A percentile compares a stretch with the other conserved stretches of the same genome.
These are phyloP conservation scores for Batkoa obscura DNA, from an alignment of 371 early-diverging fungal species.

Conservation along the genomic window DNA sequence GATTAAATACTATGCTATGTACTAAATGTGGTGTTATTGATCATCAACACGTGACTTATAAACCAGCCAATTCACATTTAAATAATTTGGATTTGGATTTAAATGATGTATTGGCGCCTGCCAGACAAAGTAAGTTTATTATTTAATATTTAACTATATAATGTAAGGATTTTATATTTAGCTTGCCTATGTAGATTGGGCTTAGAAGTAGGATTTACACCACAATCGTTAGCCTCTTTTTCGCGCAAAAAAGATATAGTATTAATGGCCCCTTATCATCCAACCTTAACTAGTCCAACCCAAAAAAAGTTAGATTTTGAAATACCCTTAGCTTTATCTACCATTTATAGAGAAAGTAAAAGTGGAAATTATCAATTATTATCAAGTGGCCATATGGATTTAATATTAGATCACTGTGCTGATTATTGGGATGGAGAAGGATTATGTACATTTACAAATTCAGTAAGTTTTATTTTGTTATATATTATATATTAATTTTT, in stretches of 20 bases:
- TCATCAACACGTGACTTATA: slow-evolving; percentile 15
- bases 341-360: slow-evolving; percentile 10
- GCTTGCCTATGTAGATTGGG: slow-evolving; percentile 68
- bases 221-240: slow-evolving; percentile 42
- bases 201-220: slow-evolving; percentile 68
- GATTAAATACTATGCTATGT: slow-evolving; percentile 57
- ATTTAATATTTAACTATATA: too few species aligned
- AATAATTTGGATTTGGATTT: slow-evolving; percentile 42
- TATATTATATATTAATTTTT: too few species aligned
- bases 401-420: slow-evolving; percentile 64
- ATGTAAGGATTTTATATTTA: too few species aligned
- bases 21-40: slow-evolving; percentile 54
- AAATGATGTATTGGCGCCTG: slow-evolving; percentile 23
- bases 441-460: slow-evolving; percentile 44
- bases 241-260: slow-evolving; percentile 40
- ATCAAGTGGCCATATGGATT: slow-evolving; percentile 65
- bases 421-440: slow-evolving; percentile 84
- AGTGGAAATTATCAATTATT: slow-evolving; percentile 43
- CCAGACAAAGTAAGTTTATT: slow-evolving; percentile 12
- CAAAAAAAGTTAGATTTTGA: slow-evolving; percentile 24
- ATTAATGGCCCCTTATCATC: slow-evolving; percentile 64
- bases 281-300: slow-evolving; percentile 19
- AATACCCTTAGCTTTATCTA: slow-evolving; percentile 27
- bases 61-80: slow-evolving; percentile 51
- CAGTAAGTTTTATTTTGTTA: too few species aligned